Conservation (phyloP, 148 eudicot species). For the Chenopodium suecicum region DNA sequence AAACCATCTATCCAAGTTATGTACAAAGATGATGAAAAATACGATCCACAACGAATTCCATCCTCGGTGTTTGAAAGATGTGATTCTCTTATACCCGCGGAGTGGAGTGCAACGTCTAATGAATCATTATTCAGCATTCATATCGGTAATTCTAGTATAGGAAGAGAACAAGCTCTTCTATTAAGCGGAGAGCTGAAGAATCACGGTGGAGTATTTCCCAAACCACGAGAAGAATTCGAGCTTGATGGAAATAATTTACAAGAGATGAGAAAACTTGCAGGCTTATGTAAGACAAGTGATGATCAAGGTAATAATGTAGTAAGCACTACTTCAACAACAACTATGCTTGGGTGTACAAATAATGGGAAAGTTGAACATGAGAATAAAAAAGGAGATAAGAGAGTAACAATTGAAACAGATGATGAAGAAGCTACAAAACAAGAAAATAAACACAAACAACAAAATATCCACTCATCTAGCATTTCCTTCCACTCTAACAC, state of each 20-base stretch:
- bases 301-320: not conserved
- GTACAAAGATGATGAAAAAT: slow-evolving; percentile 36
- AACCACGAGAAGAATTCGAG: slow-evolving; percentile 2
- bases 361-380: not conserved
- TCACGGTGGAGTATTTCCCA: not conserved
- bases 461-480: slow-evolving; percentile 10
- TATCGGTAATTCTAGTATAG: slow-evolving; percentile 28
- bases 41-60: slow-evolving; percentile 42
- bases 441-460: not conserved
- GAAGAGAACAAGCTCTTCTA: slow-evolving; percentile 24
- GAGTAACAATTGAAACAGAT: not conserved
- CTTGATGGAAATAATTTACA: not conserved
- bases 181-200: slow-evolving; percentile 19
- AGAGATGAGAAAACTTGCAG: slow-evolving; percentile 17
- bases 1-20: slow-evolving; percentile 45
- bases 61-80: slow-evolving; percentile 23
- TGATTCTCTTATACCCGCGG: slow-evolving; percentile 25
- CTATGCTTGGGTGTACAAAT: not conserved
- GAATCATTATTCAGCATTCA: slow-evolving; percentile 43
- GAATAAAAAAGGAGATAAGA: not conserved
- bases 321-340: slow-evolving; percentile 10
- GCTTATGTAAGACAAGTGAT: slow-evolving; percentile 16
- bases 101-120: slow-evolving; percentile 34
- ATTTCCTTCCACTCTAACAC: slow-evolving; percentile 28
- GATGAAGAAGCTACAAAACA: not conserved